Evolutionary conservation across 1,284 basidiomycete genomes (phyloP).

Genomic region (Xerocomus amazonicus): DNA sequence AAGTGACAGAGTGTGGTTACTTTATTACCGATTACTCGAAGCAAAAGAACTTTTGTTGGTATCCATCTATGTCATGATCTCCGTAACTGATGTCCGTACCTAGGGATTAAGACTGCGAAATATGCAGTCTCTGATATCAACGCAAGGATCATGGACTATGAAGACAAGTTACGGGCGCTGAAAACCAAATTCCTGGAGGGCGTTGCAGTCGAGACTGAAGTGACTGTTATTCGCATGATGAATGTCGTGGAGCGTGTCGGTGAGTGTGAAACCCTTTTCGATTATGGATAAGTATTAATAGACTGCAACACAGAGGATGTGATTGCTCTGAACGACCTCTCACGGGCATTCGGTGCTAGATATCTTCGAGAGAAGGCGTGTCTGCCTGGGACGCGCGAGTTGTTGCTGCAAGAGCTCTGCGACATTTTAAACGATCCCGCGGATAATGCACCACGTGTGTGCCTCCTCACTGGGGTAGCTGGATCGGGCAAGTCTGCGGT

Average conservation of each 20-base stretch:
- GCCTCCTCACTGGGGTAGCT: slow-evolving; percentile 22
- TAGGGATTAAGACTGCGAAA: slow-evolving; percentile 18
- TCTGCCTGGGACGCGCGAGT: slow-evolving; percentile 20
- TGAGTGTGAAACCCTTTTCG: too few relatives aligned
- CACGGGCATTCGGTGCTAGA: slow-evolving; percentile 17
- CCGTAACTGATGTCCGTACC: too few relatives aligned
- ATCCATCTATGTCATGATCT: too few relatives aligned
- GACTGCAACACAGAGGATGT: slow-evolving; percentile 19
- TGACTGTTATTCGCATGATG: slow-evolving; percentile 10
- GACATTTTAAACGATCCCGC: slow-evolving; percentile 13
- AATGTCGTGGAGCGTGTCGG: slow-evolving; percentile 20
- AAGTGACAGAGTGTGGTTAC: too few relatives aligned
- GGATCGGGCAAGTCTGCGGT: slow-evolving; percentile 22
- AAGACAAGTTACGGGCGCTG: slow-evolving; percentile 18
- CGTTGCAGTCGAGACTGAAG: too few relatives aligned
- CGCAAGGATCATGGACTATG: slow-evolving; percentile 16
- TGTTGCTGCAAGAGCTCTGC: slow-evolving; percentile 16
- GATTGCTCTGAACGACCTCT: slow-evolving; percentile 16
- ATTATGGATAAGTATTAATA: too few relatives aligned
- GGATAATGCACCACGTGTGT: slow-evolving; percentile 13
- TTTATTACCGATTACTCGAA: slow-evolving; percentile 20
- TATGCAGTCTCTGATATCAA: slow-evolving; percentile 21
- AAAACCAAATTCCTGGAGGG: slow-evolving; percentile 20
- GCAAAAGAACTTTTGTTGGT: slow-evolving; percentile 21
- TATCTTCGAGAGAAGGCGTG: slow-evolving; percentile 20